phyloP scores from a whole-genome alignment of 78 protist species.

The Mastigamoeba balamuthi region DNA sequence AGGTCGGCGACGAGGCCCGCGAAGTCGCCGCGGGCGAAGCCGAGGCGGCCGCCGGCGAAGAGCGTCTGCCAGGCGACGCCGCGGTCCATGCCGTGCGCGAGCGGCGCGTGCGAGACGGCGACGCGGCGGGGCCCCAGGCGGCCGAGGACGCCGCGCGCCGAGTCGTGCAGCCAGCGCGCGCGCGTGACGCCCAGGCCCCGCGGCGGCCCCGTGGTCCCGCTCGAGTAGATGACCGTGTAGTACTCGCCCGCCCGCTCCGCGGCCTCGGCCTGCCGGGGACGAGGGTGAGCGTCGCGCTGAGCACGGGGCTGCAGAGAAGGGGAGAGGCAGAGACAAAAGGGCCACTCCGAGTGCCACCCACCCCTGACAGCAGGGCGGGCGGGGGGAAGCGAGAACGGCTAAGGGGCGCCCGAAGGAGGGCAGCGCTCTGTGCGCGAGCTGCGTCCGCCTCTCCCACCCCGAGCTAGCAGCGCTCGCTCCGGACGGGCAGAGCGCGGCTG shows the following conservation, averaged over 20 bases:
- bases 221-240: constrained; percentile 1
- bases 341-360: neutral
- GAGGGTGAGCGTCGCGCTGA: neutral
- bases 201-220: constrained; percentile 3
- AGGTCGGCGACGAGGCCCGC: neutral
- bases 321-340: neutral
- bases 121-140: neutral
- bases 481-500: too few relatives aligned
- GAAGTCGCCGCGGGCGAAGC: neutral
- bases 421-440: too few relatives aligned
- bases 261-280: neutral
- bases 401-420: too few relatives aligned
- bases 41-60: neutral
- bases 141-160: neutral
- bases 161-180: neutral
- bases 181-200: neutral
- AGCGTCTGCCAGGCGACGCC: neutral
- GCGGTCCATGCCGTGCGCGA: constrained; percentile 15
- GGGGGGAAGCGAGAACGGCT: too few relatives aligned
- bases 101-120: constrained; percentile 1
- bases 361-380: neutral
- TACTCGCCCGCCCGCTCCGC: neutral
- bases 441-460: too few relatives aligned
- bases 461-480: too few relatives aligned
- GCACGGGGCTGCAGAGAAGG: neutral